Evolutionary conservation across 2,329 filamentous ascomycete species (phyloP), one percentile per base, ranked within the genome.

Genomic region (Colletotrichum shisoi): DNA sequence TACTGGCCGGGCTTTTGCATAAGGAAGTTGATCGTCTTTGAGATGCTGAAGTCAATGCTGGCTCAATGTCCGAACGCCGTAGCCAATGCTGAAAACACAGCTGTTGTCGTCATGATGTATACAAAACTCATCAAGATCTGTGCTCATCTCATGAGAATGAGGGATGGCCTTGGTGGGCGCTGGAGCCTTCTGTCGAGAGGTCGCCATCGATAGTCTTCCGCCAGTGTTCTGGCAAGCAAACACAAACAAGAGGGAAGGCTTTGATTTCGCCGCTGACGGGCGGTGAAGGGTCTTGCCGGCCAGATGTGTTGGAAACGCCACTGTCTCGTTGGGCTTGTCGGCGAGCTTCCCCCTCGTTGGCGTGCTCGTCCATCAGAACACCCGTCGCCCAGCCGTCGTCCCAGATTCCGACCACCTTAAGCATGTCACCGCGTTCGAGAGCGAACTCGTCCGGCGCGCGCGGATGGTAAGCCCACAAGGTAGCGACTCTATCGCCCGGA

Each of bases 351-450:
- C 93, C 97, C 70, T 97, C 92, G 69, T 98, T 94, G 2, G 93
- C 93, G 62, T 88, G 86, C 73, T 96, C 92, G 61, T 90, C 85
- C 63, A 96, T 81, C 75, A 96, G 85, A 62, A 97, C 86, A 73
- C 95, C 95, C 1, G 95, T 99, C 12, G 95, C 95, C 95, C 95
- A 99, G 53, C 95, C 95, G 76, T 99, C 95, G 74, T 99, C 95
- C 95, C 95, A 99, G 71, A 99, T 99, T 69, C 95, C 95, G 39
- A 98, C 91, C 15, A 99, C 90, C 81, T 97, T 98, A 74, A 99
- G 85, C 94, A 99, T 97, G 76, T 99, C 95, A 61, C 95, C 95
- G 66, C 95, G 89, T 74, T 98, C 95, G 44, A 99, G 83, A 45
- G 92, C 85, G 75, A 98, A 98, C 76, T 99, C 95, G 74, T 99